A percentile compares a stretch with the other conserved stretches of the same genome.
phyloP scores from a whole-genome alignment of 345 rosid genomes.

The Ceriops zippeliana region DNA sequence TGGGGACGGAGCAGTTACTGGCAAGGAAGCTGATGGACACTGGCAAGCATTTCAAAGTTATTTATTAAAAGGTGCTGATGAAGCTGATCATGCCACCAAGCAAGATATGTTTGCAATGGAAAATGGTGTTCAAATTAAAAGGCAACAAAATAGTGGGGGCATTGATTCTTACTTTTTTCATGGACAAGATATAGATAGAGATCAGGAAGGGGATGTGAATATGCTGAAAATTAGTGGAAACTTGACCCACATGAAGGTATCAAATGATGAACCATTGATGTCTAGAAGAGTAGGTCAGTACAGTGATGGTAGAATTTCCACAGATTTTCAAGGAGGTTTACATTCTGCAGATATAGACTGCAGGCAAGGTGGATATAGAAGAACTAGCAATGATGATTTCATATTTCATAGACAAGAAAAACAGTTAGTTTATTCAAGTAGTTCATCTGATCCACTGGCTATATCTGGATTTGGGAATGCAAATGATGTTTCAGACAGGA shows the following conservation, averaged over 20 bases:
- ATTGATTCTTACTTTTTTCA: conserved; percentile 58
- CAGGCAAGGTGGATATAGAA: conserved; percentile 41
- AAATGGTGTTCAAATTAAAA: conserved; percentile 49
- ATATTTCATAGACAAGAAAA: conserved; percentile 39
- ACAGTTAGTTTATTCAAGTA: conserved; percentile 29
- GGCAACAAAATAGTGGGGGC: conserved; percentile 38
- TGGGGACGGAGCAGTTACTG: conserved; percentile 34
- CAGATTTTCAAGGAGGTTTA: conserved; percentile 42
- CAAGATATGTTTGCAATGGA: conserved; percentile 56
- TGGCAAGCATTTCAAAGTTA: conserved; percentile 91
- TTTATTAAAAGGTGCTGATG: conserved; percentile 73
- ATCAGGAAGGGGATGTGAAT: conserved; percentile 38
- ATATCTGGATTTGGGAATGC: conserved; percentile 49
- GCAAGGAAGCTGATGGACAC: conserved; percentile 60
- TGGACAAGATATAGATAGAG: conserved; percentile 39
- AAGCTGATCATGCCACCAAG: conserved; percentile 47
- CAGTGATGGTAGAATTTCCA: conserved; percentile 29
- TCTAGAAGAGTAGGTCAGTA: conserved; percentile 35
- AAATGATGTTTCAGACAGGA: conserved; percentile 37
- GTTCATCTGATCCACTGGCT: conserved; percentile 46
- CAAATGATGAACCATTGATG: conserved; percentile 53
- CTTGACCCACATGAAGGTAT: conserved; percentile 38
- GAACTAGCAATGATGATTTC: conserved; percentile 49
- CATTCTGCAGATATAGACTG: conserved; percentile 44
- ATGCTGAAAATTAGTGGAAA: conserved; percentile 48